These are phyloP conservation scores for Tricholoma saponaceum DNA, from an alignment of 768 basidiomycete genomes.

Conservation along the genomic window DNA sequence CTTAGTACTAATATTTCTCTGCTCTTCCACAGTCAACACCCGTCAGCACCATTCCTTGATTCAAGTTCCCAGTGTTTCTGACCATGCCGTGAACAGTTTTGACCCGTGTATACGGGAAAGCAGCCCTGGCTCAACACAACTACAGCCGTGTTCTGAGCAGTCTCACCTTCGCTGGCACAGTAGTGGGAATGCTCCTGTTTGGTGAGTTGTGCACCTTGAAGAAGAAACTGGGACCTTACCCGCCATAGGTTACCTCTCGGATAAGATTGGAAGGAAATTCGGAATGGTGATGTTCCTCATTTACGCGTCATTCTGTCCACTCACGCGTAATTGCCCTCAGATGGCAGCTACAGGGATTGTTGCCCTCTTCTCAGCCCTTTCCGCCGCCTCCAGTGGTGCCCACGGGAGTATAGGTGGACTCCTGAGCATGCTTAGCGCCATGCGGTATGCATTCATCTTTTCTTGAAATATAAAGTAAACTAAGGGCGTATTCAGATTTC, in stretches of 20 bases:
- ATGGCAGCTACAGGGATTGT: constrained; percentile 84
- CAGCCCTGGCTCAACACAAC: constrained; percentile 44
- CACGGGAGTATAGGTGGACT: constrained; percentile 66
- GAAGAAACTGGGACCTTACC: not conserved
- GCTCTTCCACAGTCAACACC: constrained; percentile 52
- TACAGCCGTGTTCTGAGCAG: constrained; percentile 64
- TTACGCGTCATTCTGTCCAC: not conserved
- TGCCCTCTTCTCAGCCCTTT: constrained; percentile 76
- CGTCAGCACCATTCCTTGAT: constrained; percentile 33
- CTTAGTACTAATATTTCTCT: not conserved
- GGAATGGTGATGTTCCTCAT: constrained; percentile 63
- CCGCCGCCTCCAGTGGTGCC: constrained; percentile 79
- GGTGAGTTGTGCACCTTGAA: constrained; percentile 30
- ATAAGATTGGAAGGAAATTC: constrained; percentile 83
- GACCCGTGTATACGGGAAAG: constrained; percentile 62
- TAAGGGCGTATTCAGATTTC: constrained; percentile 47
- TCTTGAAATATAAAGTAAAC: not conserved
- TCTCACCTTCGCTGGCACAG: constrained; percentile 77
- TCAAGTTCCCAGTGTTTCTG: not conserved
- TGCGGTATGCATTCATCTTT: constrained; percentile 47
- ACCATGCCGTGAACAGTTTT: constrained; percentile 44
- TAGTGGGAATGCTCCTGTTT: constrained; percentile 83
- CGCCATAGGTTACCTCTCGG: constrained; percentile 62
- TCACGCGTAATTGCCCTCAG: constrained; percentile 31
- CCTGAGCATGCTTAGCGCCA: constrained; percentile 74